Evolutionary conservation across 768 basidiomycete species (phyloP).

Genomic region (Lactarius akahatsu): DNA sequence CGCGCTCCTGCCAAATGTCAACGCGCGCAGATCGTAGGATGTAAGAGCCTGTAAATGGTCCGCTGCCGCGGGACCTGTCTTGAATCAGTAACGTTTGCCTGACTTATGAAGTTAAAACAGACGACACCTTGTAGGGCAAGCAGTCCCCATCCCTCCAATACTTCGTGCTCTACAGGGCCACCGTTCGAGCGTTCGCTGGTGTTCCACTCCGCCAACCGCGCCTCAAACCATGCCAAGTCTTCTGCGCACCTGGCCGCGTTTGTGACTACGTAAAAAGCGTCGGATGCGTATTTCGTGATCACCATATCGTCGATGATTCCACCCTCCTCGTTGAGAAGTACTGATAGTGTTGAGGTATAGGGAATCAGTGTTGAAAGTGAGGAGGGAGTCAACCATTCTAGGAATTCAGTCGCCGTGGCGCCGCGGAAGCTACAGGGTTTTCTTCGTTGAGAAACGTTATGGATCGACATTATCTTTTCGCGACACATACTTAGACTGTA

Average conservation of each 20-base stretch:
- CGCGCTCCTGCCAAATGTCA: slow-evolving; percentile 85
- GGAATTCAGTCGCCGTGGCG: slow-evolving; percentile 70
- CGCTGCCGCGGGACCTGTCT: slow-evolving; percentile 75
- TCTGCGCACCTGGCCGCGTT: slow-evolving; percentile 86
- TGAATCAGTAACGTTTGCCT: background rate
- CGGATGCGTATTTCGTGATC: slow-evolving; percentile 77
- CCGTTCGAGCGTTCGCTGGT: slow-evolving; percentile 44
- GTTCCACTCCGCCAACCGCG: slow-evolving; percentile 79
- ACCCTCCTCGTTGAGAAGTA: slow-evolving; percentile 82
- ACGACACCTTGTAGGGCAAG: slow-evolving; percentile 84
- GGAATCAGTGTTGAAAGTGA: slow-evolving; percentile 65
- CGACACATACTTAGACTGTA: slow-evolving; percentile 75
- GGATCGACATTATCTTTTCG: background rate
- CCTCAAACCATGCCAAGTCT: slow-evolving; percentile 76
- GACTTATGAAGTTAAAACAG: background rate
- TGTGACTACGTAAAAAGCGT: slow-evolving; percentile 92
- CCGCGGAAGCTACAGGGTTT: slow-evolving; percentile 67
- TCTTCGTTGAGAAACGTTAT: background rate
- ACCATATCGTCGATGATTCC: slow-evolving; percentile 97
- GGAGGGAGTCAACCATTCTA: slow-evolving; percentile 89
- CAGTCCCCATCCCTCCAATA: slow-evolving; percentile 82
- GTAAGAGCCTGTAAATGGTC: slow-evolving; percentile 76
- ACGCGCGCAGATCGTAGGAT: slow-evolving; percentile 63
- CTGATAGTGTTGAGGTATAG: slow-evolving; percentile 82
- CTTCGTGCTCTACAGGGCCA: slow-evolving; percentile 74